Conservation (phyloP, 108 stramenopile species). For the Mediolabrus comicus region DNA sequence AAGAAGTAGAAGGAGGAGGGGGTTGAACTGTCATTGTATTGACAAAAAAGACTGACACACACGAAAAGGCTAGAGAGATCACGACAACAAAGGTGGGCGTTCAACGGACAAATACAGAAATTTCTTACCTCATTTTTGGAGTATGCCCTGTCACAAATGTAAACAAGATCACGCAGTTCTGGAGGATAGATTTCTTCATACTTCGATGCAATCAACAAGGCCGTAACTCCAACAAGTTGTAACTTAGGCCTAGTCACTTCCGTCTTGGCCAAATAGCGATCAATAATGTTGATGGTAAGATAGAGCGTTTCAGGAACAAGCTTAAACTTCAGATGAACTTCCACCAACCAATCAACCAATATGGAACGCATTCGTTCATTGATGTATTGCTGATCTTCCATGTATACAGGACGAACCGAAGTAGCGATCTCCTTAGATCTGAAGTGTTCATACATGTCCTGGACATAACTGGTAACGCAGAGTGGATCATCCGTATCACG, state of each 20-base stretch:
- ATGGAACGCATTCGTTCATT: constrained; percentile 96
- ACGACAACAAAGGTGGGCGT: no score
- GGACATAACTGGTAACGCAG: constrained; percentile 93
- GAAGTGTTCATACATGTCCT: constrained; percentile 95
- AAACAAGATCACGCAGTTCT: constrained; percentile 95
- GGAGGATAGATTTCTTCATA: constrained; percentile 99
- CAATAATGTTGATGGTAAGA: constrained; percentile 97
- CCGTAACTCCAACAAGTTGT: constrained; percentile 98
- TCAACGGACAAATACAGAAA: background rate
- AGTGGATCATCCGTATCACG: constrained; percentile 94
- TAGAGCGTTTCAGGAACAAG: constrained; percentile 97
- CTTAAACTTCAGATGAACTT: constrained; percentile 98
- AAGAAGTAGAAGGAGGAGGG: no score
- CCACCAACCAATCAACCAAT: constrained; percentile 98
- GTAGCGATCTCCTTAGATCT: constrained; percentile 77
- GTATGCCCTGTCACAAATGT: constrained; percentile 96
- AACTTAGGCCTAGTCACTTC: constrained; percentile 82
- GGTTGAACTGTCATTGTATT: no score
- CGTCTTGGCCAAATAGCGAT: constrained; percentile 84
- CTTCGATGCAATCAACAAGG: constrained; percentile 96
- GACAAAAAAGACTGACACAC: no score
- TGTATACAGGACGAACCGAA: constrained; percentile 85
- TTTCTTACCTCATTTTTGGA: constrained; percentile 70
- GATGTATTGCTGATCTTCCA: constrained; percentile 84
- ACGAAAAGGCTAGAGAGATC: background rate